Evolutionary conservation across 2,329 filamentous ascomycete genomes (phyloP), one percentile per base, ranked within the genome.

Genomic region (Penicillium sp.): DNA sequence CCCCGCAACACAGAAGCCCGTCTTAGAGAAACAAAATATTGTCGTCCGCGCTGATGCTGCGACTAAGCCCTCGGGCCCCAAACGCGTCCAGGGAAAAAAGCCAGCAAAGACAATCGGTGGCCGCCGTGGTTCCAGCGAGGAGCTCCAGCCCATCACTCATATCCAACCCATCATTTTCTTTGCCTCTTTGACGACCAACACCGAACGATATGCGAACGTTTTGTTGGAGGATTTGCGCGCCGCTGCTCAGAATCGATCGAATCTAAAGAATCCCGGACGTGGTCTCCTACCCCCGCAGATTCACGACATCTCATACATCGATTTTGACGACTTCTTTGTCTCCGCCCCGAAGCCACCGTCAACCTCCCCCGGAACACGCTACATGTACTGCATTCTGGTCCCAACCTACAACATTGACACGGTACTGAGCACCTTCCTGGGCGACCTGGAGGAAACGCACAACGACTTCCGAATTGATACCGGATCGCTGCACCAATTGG

Each of bases 381-480:
- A 87, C 64, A 87, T 97, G 65, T 99, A 97, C 74, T 79, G 95
- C 37, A 81, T 97, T 52, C 77, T 97, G 35, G 75, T 97, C 4
- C 94, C 93, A 0, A 92, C 89, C 60, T 97, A 97, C 79, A 95
- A 97, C 69, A 96, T 97, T 67, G 93, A 97, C 68, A 93, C 90
- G 7, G 89, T 95, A 62, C 85, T 96, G 63, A 89, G 92, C 68
- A 93, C 85, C 15, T 92, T 97, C 71, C 79, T 97, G 23, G 86
- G 90, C 60, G 91, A 96, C 71, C 77, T 99, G 6, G 82, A 89
- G 69, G 93, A 99, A 72, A 97, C 92, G 0, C 93, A 97, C 70
- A 86, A 97, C 75, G 94, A 99, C 73, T 97, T 97, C 79, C 86
- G 93, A 55, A 95, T 99, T 62, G 92, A 97, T 66, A 96, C 92